Evolutionary conservation across 2,329 filamentous ascomycete species (phyloP).

Genomic region (Tolypocladium endophyticum): DNA sequence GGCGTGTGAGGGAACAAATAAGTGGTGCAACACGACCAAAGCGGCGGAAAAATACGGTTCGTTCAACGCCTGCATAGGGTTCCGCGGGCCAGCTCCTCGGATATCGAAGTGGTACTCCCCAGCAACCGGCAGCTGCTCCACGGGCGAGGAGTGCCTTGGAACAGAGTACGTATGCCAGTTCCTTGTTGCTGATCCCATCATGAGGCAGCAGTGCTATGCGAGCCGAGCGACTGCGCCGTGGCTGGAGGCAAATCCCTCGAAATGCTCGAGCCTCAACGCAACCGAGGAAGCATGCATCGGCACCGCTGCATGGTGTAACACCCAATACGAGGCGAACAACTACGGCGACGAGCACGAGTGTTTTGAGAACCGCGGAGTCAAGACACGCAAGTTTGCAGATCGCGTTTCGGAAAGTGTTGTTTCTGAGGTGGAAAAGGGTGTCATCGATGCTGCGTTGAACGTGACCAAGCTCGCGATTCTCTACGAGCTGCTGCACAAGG

Average conservation of each 20-base stretch:
- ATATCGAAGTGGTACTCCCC: not conserved
- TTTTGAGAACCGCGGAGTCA: not conserved
- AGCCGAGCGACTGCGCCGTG: not conserved
- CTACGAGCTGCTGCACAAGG: not conserved
- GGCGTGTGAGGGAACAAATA: not conserved
- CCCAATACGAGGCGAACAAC: not conserved
- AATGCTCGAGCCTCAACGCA: not conserved
- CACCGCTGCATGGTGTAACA: not conserved
- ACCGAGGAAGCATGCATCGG: not conserved
- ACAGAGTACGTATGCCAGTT: not conserved
- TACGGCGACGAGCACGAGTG: not conserved
- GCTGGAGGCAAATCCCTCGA: not conserved
- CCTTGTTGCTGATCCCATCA: not conserved
- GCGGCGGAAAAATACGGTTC: not conserved
- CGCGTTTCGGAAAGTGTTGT: not conserved
- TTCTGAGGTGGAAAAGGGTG: not conserved
- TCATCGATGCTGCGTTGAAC: not conserved
- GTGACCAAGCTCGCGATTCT: not conserved
- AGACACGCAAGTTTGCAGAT: not conserved
- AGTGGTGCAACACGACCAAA: not conserved
- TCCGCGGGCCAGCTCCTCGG: not conserved
- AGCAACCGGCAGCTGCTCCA: not conserved
- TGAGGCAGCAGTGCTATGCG: not conserved
- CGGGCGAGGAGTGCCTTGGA: not conserved
- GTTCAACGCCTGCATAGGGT: not conserved